Base-by-base conservation (phyloP, 2,329 filamentous ascomycete genomes). In the Arthrobotrys iridis region DNA sequence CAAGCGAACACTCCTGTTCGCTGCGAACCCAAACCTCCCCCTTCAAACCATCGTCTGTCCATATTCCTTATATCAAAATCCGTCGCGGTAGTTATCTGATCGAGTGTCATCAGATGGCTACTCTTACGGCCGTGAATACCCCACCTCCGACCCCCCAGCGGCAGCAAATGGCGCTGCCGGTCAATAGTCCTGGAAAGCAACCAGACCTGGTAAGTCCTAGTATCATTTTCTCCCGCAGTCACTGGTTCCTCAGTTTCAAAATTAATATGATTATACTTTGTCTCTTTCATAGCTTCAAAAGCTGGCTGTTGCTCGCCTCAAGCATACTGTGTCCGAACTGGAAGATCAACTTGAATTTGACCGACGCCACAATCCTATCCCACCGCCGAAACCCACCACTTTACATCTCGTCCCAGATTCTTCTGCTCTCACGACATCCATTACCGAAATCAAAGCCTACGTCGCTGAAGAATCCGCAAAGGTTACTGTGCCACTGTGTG, bases 341-440 rank as follows among this genome's bases (percentile, higher is more conserved):
- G 33, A 76, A 78, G 77, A 79, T 66, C 77, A 79, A 68, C 77
- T 79, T 76, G 78, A 78, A 74, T 78, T 78, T 58, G 79, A 79
- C 68, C 77, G 78, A 40, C 77, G 70, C 20, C 72, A 68, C 43
- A 59, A 35, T 28, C 72, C 72, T 6, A 50, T 77, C 40, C 41
- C 68, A 2, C 66, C 79, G n/a, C 78, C 78, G 4, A 76, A 77
- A n/a, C 82, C 82, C 78, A 85, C 84, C 79, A 81, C 83, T 77
- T 84, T 85, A 77, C 83, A 85, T 80, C 86, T 85, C 81, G 84
- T 86, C 76, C 84, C 85, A 77, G 85, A 86, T 79, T 85, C 85
- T 77, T 86, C 84, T 58, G 84, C 84, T 52, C 79, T 86, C 66
- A 85, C 84, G 50, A 84, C 84, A 59, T 85, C 84, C 74, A 84